Base-by-base conservation (phyloP, 108 stramenopile species). In the Thalassiosira profunda region DNA sequence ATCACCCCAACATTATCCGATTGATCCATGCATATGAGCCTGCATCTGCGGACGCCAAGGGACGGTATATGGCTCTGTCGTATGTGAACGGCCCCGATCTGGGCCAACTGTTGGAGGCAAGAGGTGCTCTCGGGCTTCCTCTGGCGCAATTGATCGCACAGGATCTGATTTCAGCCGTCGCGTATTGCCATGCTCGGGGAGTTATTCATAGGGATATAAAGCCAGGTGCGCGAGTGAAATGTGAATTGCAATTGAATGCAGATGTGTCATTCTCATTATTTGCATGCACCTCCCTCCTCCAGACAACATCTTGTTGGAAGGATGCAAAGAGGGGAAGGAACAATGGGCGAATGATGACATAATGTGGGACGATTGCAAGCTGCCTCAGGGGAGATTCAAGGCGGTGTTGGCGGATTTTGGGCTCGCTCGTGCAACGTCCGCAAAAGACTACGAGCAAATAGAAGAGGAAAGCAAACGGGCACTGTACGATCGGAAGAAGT, bases 141-240 rank as follows among this genome's bases (percentile, higher is more conserved):
- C 57, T 93, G 24, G 79, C 82, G 14, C 69, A 87, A 51, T 54
- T 86, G 61, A 67, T 93, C 35, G 78, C 88, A 14, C 70, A 84
- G 4, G 81, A 93, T 45, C 56, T 93, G 56, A 84, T 90, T 45
- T 74, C 85, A 14, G 92, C 92, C 34, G 87, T 93, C 5, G 72
- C 72, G 20, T 93, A 90, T 41, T 52, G 88, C 29, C 92, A 93
- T 46, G 84, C 85, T n/a, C 70, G 89, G n/a, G 92, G 85, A 5
- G 87, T 90, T 2, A 70, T 93, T 45, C 92, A 93, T 48, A 56
- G 92, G 9, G 92, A 93, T 68, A 87, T 93, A 41, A 93, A 92
- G 58, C 92, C 92, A n/a, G n/a, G n/a, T n/a, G n/a, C n/a, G n/a
- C n/a, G n/a, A n/a, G n/a, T n/a, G n/a, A n/a, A n/a, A n/a, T n/a